phyloP scores from a whole-genome alignment of 2,329 filamentous ascomycete genomes.

The Paecilomyces formosus region DNA sequence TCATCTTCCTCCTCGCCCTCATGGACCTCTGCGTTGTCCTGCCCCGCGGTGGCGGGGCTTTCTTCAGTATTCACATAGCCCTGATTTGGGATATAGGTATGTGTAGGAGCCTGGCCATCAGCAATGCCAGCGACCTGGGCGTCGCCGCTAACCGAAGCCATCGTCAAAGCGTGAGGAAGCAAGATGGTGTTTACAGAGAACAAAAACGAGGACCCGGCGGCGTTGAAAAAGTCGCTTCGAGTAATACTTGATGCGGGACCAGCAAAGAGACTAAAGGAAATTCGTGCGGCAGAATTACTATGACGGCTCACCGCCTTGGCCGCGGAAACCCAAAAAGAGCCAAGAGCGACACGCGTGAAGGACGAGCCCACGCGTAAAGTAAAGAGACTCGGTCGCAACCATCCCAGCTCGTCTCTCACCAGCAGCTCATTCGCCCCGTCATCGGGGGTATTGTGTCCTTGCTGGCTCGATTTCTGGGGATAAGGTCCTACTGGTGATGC shows the following conservation, averaged over 20 bases:
- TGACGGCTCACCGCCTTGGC: not conserved
- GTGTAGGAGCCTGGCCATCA: constrained; percentile 39
- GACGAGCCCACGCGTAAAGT: not conserved
- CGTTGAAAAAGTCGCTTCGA: not conserved
- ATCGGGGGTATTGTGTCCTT: not conserved
- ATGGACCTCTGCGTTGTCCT: constrained; percentile 31
- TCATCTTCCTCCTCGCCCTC: constrained; percentile 45
- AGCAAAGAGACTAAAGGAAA: not conserved
- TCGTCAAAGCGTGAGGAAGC: constrained; percentile 7
- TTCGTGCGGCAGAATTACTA: not conserved
- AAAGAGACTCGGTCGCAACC: not conserved
- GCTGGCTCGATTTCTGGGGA: not conserved
- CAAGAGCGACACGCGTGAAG: not conserved
- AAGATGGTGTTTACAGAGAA: not conserved
- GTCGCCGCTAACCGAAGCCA: constrained; percentile 17
- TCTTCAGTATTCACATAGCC: constrained; percentile 37
- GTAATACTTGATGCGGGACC: not conserved
- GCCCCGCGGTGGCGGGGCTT: constrained; percentile 24
- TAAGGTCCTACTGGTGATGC: not conserved
- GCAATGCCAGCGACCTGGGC: constrained; percentile 25
- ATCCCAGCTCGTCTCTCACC: not conserved
- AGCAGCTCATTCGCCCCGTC: not conserved
- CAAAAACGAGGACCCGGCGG: not conserved
- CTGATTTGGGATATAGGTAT: constrained; percentile 43
- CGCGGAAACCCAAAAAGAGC: not conserved